Conservation (phyloP, 169 alveolate species). For the Babesia caballi region DNA sequence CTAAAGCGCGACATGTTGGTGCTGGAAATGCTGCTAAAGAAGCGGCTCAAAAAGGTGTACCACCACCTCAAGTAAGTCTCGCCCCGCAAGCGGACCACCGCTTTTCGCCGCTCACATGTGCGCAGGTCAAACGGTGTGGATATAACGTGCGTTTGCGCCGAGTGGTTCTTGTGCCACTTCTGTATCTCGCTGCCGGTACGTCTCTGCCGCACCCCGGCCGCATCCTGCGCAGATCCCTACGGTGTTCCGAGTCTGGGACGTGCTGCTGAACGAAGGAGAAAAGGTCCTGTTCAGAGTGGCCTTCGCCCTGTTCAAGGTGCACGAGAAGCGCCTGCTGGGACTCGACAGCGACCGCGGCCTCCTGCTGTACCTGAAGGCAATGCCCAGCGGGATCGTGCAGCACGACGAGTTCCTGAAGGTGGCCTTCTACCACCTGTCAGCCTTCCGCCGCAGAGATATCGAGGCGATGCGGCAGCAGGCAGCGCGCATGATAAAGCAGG, state of each 20-base stretch:
- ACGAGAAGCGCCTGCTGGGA: constrained; percentile 63
- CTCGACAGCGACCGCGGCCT: constrained; percentile 62
- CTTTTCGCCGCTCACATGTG: neutral
- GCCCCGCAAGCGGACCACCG: neutral
- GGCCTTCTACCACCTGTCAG: constrained; percentile 73
- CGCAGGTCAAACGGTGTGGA: constrained; percentile 75
- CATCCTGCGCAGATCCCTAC: constrained; percentile 67
- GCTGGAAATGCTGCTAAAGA: constrained; percentile 68
- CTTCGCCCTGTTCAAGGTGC: constrained; percentile 73
- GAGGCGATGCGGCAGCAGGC: constrained; percentile 69
- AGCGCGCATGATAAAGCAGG: constrained; percentile 10
- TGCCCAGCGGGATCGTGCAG: constrained; percentile 68
- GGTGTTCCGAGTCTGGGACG: constrained; percentile 82
- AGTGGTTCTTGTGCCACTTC: constrained; percentile 82
- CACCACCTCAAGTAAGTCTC: constrained; percentile 69
- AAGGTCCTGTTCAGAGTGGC: constrained; percentile 81
- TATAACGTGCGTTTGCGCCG: constrained; percentile 80
- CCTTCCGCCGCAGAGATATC: constrained; percentile 67
- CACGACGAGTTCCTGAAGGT: constrained; percentile 71
- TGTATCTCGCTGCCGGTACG: constrained; percentile 77
- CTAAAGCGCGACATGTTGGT: constrained; percentile 79
- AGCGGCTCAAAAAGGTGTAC: constrained; percentile 68
- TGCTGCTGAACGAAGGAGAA: constrained; percentile 80
- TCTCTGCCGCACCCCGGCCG: neutral
- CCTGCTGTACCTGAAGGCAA: constrained; percentile 63